Evolutionary conservation across 2,329 filamentous ascomycete species (phyloP).

Genomic region (Thermothelomyces thermophilus): DNA sequence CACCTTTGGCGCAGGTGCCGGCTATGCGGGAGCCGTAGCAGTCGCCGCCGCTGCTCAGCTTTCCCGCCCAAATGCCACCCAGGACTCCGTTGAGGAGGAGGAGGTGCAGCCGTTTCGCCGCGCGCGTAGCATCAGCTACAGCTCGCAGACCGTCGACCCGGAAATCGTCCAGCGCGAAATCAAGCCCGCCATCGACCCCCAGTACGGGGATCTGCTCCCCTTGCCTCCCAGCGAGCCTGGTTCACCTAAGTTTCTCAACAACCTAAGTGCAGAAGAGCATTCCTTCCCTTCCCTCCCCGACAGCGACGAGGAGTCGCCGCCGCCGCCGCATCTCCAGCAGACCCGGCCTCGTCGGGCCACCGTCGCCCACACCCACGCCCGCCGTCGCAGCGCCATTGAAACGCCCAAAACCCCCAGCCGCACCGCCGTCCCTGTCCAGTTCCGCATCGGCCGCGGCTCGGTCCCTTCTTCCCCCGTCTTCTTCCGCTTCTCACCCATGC

Average conservation of each 20-base stretch:
- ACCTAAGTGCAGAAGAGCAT: conserved; percentile 26
- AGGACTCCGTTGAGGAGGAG: conserved; percentile 32
- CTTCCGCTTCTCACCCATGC: conserved; percentile 34
- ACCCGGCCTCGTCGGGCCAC: conserved; percentile 32
- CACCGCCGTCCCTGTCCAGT: conserved; percentile 52
- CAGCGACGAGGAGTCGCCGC: conserved; percentile 52
- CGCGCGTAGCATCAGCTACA: conserved; percentile 24
- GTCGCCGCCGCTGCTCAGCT: conserved; percentile 29
- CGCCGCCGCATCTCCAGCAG: conserved; percentile 28
- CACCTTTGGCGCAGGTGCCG: conserved; percentile 64
- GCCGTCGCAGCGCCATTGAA: conserved; percentile 44
- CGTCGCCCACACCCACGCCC: conserved; percentile 31
- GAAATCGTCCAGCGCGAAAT: conserved; percentile 53
- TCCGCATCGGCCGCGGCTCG: conserved; percentile 46
- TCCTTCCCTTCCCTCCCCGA: conserved; percentile 50
- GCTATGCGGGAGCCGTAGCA: conserved; percentile 48
- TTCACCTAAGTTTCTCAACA: conserved; percentile 37
- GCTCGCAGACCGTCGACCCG: conserved; percentile 43
- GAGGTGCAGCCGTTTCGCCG: conserved; percentile 5
- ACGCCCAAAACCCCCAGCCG: conserved; percentile 47
- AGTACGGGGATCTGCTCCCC: conserved; percentile 58
- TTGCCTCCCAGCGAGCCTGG: conserved; percentile 54
- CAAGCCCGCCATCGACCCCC: conserved; percentile 60
- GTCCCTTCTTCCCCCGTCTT: conserved; percentile 37
- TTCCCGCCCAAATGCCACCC: conserved; percentile 29